Percentiles rank a stretch among this genome's conserved stretches.
Conservation (phyloP, 495 filamentous ascomycete genomes). For the Penicillium waksmanii region DNA sequence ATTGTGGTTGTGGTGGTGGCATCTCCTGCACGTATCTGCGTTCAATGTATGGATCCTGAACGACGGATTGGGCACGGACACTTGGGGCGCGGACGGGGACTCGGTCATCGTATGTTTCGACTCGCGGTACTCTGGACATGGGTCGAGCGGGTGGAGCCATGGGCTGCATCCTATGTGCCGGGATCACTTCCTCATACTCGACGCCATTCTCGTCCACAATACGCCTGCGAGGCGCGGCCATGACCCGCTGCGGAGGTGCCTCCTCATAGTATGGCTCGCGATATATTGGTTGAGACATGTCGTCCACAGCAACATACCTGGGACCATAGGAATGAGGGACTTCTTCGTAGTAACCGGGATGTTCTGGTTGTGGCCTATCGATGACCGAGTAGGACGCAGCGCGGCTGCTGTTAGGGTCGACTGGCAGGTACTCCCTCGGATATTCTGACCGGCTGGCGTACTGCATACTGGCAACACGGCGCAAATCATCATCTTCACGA, state of each 20-base stretch:
- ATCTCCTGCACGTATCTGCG: constrained; percentile 52
- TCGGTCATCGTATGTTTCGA: constrained; percentile 40
- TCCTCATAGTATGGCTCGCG: constrained; percentile 53
- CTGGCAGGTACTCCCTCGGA: constrained; percentile 49
- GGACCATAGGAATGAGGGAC: constrained; percentile 43
- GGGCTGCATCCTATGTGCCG: constrained; percentile 46
- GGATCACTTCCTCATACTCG: constrained; percentile 66
- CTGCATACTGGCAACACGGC: constrained; percentile 62
- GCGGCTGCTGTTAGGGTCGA: constrained; percentile 52
- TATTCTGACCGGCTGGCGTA: constrained; percentile 55
- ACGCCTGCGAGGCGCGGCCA: constrained; percentile 62
- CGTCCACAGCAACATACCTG: constrained; percentile 54
- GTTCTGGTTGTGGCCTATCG: constrained; percentile 54
- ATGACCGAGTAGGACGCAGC: constrained; percentile 64
- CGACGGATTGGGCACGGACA: constrained; percentile 45
- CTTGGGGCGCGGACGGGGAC: constrained; percentile 38
- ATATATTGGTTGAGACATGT: constrained; percentile 58
- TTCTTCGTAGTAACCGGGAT: constrained; percentile 62
- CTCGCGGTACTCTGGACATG: constrained; percentile 33
- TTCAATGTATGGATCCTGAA: constrained; percentile 46
- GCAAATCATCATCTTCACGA: constrained; percentile 59
- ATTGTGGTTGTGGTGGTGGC: constrained; percentile 40
- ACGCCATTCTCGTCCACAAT: constrained; percentile 72
- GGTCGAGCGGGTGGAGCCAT: constrained; percentile 54
- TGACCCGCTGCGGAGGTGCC: constrained; percentile 44